Percentiles rank a stretch among this genome's conserved stretches.
These are phyloP conservation scores for Vinca minor DNA, from an alignment of 257 asterid species.

Conservation along the genomic window DNA sequence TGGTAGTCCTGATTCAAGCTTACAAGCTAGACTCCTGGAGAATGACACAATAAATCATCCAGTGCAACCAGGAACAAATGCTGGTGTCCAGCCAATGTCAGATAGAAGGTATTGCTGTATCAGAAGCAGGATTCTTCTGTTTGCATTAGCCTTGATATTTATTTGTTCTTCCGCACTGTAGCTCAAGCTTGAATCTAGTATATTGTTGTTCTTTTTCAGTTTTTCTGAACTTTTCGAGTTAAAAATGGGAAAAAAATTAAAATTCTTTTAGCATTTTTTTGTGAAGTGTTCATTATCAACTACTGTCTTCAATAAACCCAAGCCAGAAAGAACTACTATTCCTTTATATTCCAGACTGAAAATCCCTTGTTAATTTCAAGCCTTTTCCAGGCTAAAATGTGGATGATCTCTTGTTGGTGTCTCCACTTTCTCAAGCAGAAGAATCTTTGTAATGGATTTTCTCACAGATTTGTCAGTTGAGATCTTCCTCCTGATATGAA, in stretches of 20 bases:
- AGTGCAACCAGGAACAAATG: conserved; percentile 30
- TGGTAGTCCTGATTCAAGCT: conserved; percentile 48
- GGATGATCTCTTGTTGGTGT: too few relatives aligned
- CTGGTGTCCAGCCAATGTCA: conserved; percentile 24
- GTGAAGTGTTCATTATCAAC: background rate
- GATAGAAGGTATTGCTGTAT: conserved; percentile 51
- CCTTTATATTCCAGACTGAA: background rate
- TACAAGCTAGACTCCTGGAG: conserved; percentile 73
- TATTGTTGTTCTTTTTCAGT: background rate
- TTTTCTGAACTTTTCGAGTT: background rate
- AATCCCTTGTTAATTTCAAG: background rate
- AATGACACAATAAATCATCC: conserved; percentile 34
- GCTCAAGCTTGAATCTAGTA: background rate
- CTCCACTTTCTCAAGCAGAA: too few relatives aligned
- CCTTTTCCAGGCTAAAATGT: background rate
- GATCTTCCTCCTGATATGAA: too few relatives aligned
- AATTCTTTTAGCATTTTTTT: background rate
- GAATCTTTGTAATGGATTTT: too few relatives aligned
- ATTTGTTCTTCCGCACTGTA: background rate
- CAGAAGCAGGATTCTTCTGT: background rate
- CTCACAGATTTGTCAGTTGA: too few relatives aligned
- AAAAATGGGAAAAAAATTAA: too few relatives aligned
- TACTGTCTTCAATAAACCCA: background rate
- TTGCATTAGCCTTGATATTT: background rate
- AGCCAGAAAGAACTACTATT: background rate